phyloP scores from a whole-genome alignment of 768 basidiomycete genomes.

The Hygrocybe coccinea region DNA sequence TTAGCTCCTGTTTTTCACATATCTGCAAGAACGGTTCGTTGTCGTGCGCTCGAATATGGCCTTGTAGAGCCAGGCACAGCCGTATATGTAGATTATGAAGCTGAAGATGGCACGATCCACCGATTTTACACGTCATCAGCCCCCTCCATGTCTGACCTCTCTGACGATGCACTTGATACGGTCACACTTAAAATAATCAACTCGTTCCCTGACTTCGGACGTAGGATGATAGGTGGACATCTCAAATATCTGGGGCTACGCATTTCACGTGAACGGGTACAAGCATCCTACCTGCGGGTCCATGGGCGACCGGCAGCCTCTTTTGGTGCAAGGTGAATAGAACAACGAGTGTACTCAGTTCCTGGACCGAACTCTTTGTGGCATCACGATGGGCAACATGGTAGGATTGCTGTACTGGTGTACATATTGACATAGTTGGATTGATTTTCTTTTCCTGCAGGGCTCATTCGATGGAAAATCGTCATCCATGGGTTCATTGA shows the following conservation, averaged over 20 bases:
- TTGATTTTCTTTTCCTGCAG: conserved; percentile 16
- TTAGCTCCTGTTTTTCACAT: conserved; percentile 13
- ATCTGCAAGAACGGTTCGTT: conserved; percentile 13
- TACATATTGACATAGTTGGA: background rate
- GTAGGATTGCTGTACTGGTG: conserved; percentile 18
- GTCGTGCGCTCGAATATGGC: conserved; percentile 19
- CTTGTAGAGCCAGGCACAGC: conserved; percentile 17
- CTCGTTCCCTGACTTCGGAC: conserved; percentile 24
- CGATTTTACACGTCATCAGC: conserved; percentile 9
- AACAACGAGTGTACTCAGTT: conserved; percentile 28
- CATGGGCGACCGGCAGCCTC: conserved; percentile 15
- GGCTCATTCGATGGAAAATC: conserved; percentile 34
- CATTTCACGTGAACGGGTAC: conserved; percentile 18
- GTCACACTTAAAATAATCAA: conserved; percentile 17
- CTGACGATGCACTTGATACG: conserved; percentile 22
- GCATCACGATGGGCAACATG: conserved; percentile 39
- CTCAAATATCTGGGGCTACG: conserved; percentile 19
- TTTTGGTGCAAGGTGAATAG: conserved; percentile 25
- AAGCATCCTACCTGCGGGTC: conserved; percentile 15
- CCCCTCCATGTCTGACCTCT: conserved; percentile 12
- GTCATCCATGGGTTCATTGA: conserved; percentile 42
- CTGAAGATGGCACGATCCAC: conserved; percentile 13
- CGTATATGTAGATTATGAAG: conserved; percentile 10
- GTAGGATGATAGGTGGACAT: conserved; percentile 22
- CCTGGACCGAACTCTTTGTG: conserved; percentile 34